phyloP scores from a whole-genome alignment of 495 filamentous ascomycete species.

The Oidiodendron maius region DNA sequence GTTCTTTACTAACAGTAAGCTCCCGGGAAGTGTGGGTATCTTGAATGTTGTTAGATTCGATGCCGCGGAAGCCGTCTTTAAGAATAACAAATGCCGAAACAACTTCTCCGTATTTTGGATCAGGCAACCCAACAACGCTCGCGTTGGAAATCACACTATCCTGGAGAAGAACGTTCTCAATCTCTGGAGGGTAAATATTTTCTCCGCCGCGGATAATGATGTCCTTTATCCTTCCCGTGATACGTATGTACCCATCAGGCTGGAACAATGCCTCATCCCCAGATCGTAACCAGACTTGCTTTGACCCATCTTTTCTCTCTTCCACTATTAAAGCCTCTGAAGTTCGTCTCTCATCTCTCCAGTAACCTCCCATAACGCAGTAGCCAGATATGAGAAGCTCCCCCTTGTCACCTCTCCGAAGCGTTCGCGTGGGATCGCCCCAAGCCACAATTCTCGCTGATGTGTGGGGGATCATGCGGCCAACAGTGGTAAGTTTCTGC shows the following conservation, averaged over 20 bases:
- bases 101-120: constrained; percentile 59
- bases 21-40: not conserved
- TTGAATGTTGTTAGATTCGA: not conserved
- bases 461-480: constrained; percentile 61
- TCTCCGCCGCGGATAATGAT: constrained; percentile 53
- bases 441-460: constrained; percentile 60
- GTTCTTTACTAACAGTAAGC: not conserved
- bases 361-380: constrained; percentile 64
- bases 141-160: constrained; percentile 49
- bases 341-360: constrained; percentile 64
- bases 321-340: constrained; percentile 54
- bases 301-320: constrained; percentile 46
- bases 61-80: not conserved
- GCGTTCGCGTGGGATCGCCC: constrained; percentile 20
- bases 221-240: constrained; percentile 60
- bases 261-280: constrained; percentile 66
- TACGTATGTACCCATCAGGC: constrained; percentile 53
- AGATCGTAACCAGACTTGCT: constrained; percentile 61
- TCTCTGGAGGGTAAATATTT: constrained; percentile 64
- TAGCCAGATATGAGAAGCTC: constrained; percentile 66
- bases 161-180: constrained; percentile 56
- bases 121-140: constrained; percentile 56
- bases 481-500: constrained; percentile 55
- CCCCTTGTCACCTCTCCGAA: constrained; percentile 28
- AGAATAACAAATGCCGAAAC: constrained; percentile 60